A percentile compares a stretch with the other conserved stretches of the same genome.
Evolutionary conservation across 2,329 filamentous ascomycete species (phyloP).

Genomic region (Xylariomycetidae sp.): DNA sequence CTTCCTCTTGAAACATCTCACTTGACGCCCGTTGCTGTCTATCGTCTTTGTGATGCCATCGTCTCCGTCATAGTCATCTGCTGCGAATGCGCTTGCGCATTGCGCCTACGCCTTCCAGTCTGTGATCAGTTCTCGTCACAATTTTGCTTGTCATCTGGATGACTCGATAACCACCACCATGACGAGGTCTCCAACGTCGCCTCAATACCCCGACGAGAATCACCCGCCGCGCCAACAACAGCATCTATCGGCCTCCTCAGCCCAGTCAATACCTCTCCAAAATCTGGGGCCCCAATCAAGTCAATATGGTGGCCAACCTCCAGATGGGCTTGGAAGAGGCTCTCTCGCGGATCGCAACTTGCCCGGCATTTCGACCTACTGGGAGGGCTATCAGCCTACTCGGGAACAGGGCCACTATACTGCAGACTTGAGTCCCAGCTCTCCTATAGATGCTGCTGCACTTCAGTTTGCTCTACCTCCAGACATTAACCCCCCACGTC

Average conservation of each 20-base stretch:
- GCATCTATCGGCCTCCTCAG: conserved; percentile 37
- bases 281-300: conserved; percentile 40
- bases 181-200: conserved; percentile 30
- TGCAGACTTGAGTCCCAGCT: conserved; percentile 32
- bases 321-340: conserved; percentile 10
- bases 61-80: conserved; percentile 8
- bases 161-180: conserved; percentile 40
- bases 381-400: conserved; percentile 43
- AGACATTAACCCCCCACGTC: conserved; percentile 35
- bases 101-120: conserved; percentile 9
- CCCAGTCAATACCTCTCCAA: conserved; percentile 68
- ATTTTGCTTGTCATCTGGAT: conserved; percentile 18
- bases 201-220: too few relatives aligned
- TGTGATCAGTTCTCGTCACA: conserved; percentile 6
- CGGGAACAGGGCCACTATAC: conserved; percentile 31
- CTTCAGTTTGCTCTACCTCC: conserved; percentile 53
- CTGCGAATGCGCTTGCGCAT: conserved; percentile 21
- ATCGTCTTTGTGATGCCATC: conserved; percentile 22
- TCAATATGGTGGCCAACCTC: conserved; percentile 17
- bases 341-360: conserved; percentile 25
- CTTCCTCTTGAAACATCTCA: too few relatives aligned
- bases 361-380: conserved; percentile 46
- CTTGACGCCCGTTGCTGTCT: too few relatives aligned
- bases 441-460: conserved; percentile 49
- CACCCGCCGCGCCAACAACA: conserved; percentile 40